phyloP scores from a whole-genome alignment of 768 basidiomycete species.

The Termitomyces sp. region DNA sequence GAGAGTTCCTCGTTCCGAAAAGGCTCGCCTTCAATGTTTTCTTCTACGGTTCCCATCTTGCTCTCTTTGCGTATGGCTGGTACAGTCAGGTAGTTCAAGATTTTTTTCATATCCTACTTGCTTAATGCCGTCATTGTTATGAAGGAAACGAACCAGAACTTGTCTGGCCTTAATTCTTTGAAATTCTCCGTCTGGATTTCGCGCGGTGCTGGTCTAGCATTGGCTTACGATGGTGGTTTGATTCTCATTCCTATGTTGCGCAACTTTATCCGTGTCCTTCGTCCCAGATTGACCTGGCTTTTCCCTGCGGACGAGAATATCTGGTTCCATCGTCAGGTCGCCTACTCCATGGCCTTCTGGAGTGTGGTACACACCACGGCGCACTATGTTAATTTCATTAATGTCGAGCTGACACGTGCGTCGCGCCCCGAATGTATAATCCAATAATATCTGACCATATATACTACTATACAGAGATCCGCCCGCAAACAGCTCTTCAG shows the following conservation, averaged over 20 bases:
- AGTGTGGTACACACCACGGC: slow-evolving; percentile 90
- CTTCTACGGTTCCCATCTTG: slow-evolving; percentile 78
- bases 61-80: slow-evolving; percentile 87
- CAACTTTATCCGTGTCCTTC: slow-evolving; percentile 80
- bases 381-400: slow-evolving; percentile 93
- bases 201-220: slow-evolving; percentile 87
- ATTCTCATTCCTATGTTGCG: slow-evolving; percentile 89
- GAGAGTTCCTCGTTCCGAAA: slow-evolving; percentile 61
- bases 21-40: slow-evolving; percentile 72
- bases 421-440: slow-evolving; percentile 12
- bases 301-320: slow-evolving; percentile 94
- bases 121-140: neutral
- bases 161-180: slow-evolving; percentile 77
- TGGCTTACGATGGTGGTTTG: slow-evolving; percentile 83
- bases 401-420: slow-evolving; percentile 84
- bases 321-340: slow-evolving; percentile 95
- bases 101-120: neutral
- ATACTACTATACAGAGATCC: slow-evolving; percentile 58
- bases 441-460: neutral
- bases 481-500: slow-evolving; percentile 69
- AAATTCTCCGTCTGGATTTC: slow-evolving; percentile 87
- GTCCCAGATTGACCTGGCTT: slow-evolving; percentile 76
- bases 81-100: slow-evolving; percentile 59
- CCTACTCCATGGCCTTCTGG: slow-evolving; percentile 94
- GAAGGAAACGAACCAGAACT: slow-evolving; percentile 56